A percentile compares a stretch with the other conserved stretches of the same genome.
Conservation (phyloP, 352 stramenopile species). For the Ophiocytium majus region DNA sequence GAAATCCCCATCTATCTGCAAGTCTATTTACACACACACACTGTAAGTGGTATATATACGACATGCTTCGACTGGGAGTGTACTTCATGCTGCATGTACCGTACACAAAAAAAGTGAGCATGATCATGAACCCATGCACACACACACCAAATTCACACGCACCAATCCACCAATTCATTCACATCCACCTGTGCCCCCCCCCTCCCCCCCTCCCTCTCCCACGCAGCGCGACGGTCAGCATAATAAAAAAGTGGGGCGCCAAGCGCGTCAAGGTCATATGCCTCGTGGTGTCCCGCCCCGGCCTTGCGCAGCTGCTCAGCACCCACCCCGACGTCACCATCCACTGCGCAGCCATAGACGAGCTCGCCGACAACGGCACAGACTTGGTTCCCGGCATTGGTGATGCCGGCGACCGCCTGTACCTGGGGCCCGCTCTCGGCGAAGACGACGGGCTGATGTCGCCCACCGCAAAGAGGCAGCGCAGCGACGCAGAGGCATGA, state of each 20-base stretch:
- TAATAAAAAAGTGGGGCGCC: conserved; percentile 90
- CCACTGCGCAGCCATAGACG: conserved; percentile 68
- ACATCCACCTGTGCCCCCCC: too few relatives aligned
- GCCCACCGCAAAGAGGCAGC: background rate
- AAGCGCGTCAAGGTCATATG: conserved; percentile 73
- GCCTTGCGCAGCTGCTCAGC: conserved; percentile 65
- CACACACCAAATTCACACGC: too few relatives aligned
- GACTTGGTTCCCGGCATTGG: conserved; percentile 50
- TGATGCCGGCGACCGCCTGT: conserved; percentile 24
- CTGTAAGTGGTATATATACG: too few relatives aligned
- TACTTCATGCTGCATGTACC: too few relatives aligned
- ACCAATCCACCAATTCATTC: too few relatives aligned
- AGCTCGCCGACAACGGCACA: conserved; percentile 39
- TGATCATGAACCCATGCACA: too few relatives aligned
- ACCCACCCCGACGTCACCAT: conserved; percentile 70
- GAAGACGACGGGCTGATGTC: conserved; percentile 4
- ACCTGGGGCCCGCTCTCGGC: conserved; percentile 17
- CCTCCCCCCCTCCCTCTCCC: too few relatives aligned
- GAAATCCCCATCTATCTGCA: too few relatives aligned
- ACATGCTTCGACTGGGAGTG: too few relatives aligned
- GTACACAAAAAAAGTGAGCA: too few relatives aligned
- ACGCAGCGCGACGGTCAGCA: conserved; percentile 85
- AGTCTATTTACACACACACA: too few relatives aligned
- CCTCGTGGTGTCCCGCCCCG: conserved; percentile 85
- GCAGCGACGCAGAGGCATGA: background rate